Evolutionary conservation across 2,329 filamentous ascomycete genomes (phyloP).

Genomic region (Fusarium kyushuense): DNA sequence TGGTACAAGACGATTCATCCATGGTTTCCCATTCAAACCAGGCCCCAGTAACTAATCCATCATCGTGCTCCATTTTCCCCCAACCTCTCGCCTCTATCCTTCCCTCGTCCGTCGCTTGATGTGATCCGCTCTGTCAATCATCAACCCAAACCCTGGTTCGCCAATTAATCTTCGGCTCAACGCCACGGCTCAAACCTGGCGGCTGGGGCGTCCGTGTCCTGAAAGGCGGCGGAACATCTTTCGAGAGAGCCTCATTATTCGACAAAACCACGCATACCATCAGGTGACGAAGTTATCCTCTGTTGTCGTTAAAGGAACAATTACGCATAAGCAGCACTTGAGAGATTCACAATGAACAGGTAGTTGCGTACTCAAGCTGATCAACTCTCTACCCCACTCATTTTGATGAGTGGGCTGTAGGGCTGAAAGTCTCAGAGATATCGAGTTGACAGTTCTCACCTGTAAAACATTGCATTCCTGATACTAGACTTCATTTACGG

Average conservation of each 20-base stretch:
- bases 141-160: conserved; percentile 13
- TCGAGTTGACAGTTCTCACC: neutral
- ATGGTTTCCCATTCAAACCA: conserved; percentile 23
- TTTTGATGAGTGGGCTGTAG: conserved; percentile 30
- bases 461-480: conserved; percentile 6
- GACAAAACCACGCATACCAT: conserved; percentile 1
- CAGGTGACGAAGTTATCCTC: conserved; percentile 6
- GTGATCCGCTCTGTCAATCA: conserved; percentile 8
- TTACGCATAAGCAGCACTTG: too few species aligned
- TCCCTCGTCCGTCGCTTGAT: conserved; percentile 26
- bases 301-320: neutral
- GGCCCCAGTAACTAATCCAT: conserved; percentile 22
- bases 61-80: conserved; percentile 8
- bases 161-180: conserved; percentile 19
- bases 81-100: conserved; percentile 15
- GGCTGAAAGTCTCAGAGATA: conserved; percentile 25
- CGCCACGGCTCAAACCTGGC: conserved; percentile 24
- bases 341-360: neutral
- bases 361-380: neutral
- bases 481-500: neutral
- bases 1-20: conserved; percentile 18
- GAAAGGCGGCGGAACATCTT: conserved; percentile 11
- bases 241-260: conserved; percentile 33
- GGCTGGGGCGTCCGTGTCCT: conserved; percentile 13
- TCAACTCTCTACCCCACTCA: conserved; percentile 6